Base-by-base conservation (phyloP, 768 basidiomycete genomes). In the Russula olivacea region DNA sequence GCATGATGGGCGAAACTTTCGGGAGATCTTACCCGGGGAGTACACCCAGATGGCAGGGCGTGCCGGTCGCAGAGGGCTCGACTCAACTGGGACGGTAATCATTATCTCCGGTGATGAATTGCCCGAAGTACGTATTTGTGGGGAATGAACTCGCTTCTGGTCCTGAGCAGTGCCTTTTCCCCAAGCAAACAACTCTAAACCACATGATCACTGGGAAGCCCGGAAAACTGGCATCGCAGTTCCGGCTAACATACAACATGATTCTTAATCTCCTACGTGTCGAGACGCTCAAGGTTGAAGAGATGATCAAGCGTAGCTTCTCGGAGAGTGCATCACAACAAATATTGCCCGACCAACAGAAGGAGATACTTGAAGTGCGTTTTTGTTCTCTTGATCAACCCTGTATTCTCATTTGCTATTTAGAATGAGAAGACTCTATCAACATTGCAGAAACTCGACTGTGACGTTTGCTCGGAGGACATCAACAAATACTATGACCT, bases 31-130 rank as follows among this genome's bases (percentile, higher is more conserved):
- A 1, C 88, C 93, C 28, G 94, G 91, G 45, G 93, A 94, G 75
- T 98, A 98, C 71, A 99, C 96, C 0, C 97, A 99, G 70, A 99
- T 99, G 97, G 95, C 97, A 9, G 97, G 97, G 6, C 88, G 97
- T 68, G 97, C 97, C 17, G 97, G 97, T 25, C 87, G 97, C 38
- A 88, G 97, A 72, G 97, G 97, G 12, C 77, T 99, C 32, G 97
- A 99, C 72, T 78, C 88, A 5, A 98, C 94, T 0, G 97, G 97
- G 41, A 97, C 95, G 0, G 97, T 99, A 11, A 87, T 99, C 68
- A 90, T 99, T 58, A 81, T 91, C 54, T 84, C 85, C 0, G 86
- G 87, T 65, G 90, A 93, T 66, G 83, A 88, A 32, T 73, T 97
- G 11, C 96, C 97, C 21, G 92, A 97, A 71, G 95, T 93, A 73